phyloP scores from a whole-genome alignment of 2,329 filamentous ascomycete genomes.

The Penicillium sp. region DNA sequence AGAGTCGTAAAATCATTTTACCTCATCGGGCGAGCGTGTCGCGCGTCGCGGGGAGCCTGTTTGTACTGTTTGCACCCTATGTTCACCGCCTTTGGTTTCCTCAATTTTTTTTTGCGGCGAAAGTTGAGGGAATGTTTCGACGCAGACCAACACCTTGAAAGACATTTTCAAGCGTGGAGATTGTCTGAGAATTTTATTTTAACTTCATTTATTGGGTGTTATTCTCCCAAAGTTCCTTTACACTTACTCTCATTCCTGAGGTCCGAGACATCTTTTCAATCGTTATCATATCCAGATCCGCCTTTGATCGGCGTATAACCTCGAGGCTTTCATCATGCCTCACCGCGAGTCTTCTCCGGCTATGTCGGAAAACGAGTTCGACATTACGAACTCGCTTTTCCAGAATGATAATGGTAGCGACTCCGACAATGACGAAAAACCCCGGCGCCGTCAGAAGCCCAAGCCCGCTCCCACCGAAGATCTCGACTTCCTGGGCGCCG shows the following conservation, averaged over 20 bases:
- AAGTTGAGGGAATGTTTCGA: conserved; percentile 4
- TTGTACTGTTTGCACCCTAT: conserved; percentile 26
- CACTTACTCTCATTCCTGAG: background rate
- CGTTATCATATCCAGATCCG: conserved; percentile 11
- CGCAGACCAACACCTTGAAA: conserved; percentile 4
- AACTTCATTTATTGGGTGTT: background rate
- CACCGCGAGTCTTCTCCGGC: conserved; percentile 74
- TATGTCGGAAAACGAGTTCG: conserved; percentile 83
- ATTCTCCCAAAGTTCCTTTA: background rate
- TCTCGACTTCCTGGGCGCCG: conserved; percentile 60
- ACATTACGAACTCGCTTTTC: conserved; percentile 79
- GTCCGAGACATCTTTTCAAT: conserved; percentile 5
- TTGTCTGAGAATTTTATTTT: background rate
- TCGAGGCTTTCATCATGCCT: conserved; percentile 56
- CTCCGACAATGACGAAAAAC: conserved; percentile 41
- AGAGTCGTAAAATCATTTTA: conserved; percentile 31
- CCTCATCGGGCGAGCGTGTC: conserved; percentile 40
- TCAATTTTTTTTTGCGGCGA: conserved; percentile 24
- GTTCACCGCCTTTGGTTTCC: conserved; percentile 14
- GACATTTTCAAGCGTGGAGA: conserved; percentile 9
- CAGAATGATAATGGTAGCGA: conserved; percentile 56
- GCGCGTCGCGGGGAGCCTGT: conserved; percentile 33
- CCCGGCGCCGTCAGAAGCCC: conserved; percentile 51
- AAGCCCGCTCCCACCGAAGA: conserved; percentile 32
- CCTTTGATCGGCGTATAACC: conserved; percentile 11